Conservation (phyloP, 2,329 filamentous ascomycete species). For the Botrytis squamosa region DNA sequence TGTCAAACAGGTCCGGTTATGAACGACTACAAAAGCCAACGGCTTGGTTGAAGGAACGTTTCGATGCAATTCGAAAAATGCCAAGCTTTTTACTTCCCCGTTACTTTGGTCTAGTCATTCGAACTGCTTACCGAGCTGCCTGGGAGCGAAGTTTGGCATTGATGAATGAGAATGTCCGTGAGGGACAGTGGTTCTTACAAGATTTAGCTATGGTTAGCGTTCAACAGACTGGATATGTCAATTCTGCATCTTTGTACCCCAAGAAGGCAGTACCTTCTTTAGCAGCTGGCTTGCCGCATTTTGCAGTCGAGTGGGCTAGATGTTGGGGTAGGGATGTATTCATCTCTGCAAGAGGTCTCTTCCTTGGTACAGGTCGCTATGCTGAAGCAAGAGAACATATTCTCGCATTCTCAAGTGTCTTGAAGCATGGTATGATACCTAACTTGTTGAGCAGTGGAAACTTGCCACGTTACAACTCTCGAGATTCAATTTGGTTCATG, state of each 20-base stretch:
- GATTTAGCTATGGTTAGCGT: constrained; percentile 87
- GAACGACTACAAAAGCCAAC: constrained; percentile 63
- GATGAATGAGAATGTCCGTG: constrained; percentile 72
- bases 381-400: constrained; percentile 92
- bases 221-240: constrained; percentile 85
- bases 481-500: constrained; percentile 98
- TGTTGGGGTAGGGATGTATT: constrained; percentile 98
- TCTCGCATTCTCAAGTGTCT: constrained; percentile 86
- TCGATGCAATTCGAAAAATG: constrained; percentile 79
- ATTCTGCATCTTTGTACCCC: constrained; percentile 88
- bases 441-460: constrained; percentile 87
- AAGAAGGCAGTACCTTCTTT: constrained; percentile 80
- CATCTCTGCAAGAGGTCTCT: constrained; percentile 90
- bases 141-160: constrained; percentile 75
- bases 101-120: constrained; percentile 87
- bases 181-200: constrained; percentile 86
- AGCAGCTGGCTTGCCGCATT: constrained; percentile 91
- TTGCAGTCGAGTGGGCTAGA: constrained; percentile 88
- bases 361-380: constrained; percentile 84
- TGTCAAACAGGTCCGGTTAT: constrained; percentile 62
- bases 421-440: constrained; percentile 98
- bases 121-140: constrained; percentile 83
- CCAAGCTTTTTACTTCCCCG: constrained; percentile 88
- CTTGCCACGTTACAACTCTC: constrained; percentile 87
- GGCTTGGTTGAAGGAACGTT: constrained; percentile 78